Evolutionary conservation across 805 yeast species (phyloP).

Genomic region (Starmerella apicola): DNA sequence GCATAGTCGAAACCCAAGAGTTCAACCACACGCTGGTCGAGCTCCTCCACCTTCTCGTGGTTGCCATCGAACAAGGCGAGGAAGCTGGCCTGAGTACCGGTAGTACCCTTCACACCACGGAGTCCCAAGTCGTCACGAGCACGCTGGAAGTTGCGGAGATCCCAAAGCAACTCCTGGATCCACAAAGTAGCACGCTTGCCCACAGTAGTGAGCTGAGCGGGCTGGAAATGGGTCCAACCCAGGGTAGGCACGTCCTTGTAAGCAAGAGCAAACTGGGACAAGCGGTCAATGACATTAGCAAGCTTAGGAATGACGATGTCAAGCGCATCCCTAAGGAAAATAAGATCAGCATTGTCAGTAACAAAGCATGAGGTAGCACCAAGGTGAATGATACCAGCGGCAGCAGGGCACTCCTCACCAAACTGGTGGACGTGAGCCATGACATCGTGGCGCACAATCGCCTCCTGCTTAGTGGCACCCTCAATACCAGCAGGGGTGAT

Average conservation of each 20-base stretch:
- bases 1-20: slow-evolving; percentile 87
- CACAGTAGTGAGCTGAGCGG: slow-evolving; percentile 96
- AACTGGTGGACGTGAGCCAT: slow-evolving; percentile 98
- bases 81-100: slow-evolving; percentile 98
- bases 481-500: slow-evolving; percentile 90
- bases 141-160: slow-evolving; percentile 85
- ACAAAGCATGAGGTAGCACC: slow-evolving; percentile 98
- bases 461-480: slow-evolving; percentile 83
- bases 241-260: slow-evolving; percentile 92
- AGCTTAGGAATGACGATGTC: slow-evolving; percentile 87
- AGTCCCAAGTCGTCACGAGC: slow-evolving; percentile 94
- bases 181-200: slow-evolving; percentile 97
- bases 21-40: slow-evolving; percentile 86
- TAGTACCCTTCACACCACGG: slow-evolving; percentile 98
- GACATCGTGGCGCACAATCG: slow-evolving; percentile 96
- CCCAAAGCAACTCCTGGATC: slow-evolving; percentile 97
- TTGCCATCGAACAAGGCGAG: slow-evolving; percentile 89
- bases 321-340: slow-evolving; percentile 90
- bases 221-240: slow-evolving; percentile 99
- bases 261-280: slow-evolving; percentile 74
- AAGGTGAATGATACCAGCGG: slow-evolving; percentile 93
- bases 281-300: slow-evolving; percentile 87
- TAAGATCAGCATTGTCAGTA: slow-evolving; percentile 95
- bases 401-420: slow-evolving; percentile 86
- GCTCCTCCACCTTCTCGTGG: slow-evolving; percentile 87